phyloP scores from a whole-genome alignment of 2,329 filamentous ascomycete species.

The Bipolaris victoriae region DNA sequence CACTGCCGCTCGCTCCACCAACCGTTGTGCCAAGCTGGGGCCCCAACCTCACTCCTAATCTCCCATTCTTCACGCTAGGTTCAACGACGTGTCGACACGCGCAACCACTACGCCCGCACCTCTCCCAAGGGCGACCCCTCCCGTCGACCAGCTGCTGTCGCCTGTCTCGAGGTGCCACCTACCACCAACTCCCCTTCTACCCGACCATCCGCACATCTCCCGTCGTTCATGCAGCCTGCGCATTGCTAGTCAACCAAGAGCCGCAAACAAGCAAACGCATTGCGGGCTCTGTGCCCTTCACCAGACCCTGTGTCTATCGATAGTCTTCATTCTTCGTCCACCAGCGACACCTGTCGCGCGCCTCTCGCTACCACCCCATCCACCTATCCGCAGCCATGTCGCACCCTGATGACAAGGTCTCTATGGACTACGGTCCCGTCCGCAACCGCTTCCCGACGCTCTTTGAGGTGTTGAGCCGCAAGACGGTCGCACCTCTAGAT shows the following conservation, averaged over 20 bases:
- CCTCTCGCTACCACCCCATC: conserved; percentile 18
- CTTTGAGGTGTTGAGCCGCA: conserved; percentile 92
- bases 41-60: conserved; percentile 41
- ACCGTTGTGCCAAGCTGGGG: conserved; percentile 42
- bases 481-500: conserved; percentile 94
- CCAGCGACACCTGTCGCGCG: conserved; percentile 27
- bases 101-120: conserved; percentile 27
- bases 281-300: conserved; percentile 29
- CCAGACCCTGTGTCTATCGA: conserved; percentile 29
- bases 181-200: background rate
- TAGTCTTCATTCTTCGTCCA: conserved; percentile 23
- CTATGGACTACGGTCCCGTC: conserved; percentile 30
- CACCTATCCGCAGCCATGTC: conserved; percentile 30
- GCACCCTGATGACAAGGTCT: conserved; percentile 19
- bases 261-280: conserved; percentile 19
- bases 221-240: conserved; percentile 26
- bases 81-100: conserved; percentile 33
- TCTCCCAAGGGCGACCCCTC: conserved; percentile 12
- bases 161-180: conserved; percentile 4
- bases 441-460: conserved; percentile 91
- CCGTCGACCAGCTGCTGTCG: conserved; percentile 9
- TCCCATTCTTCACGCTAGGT: conserved; percentile 36
- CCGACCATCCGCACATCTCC: background rate
- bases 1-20: conserved; percentile 37
- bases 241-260: conserved; percentile 10